phyloP scores from a whole-genome alignment of 495 filamentous ascomycete species.

The Mytilinidion resinicola region DNA sequence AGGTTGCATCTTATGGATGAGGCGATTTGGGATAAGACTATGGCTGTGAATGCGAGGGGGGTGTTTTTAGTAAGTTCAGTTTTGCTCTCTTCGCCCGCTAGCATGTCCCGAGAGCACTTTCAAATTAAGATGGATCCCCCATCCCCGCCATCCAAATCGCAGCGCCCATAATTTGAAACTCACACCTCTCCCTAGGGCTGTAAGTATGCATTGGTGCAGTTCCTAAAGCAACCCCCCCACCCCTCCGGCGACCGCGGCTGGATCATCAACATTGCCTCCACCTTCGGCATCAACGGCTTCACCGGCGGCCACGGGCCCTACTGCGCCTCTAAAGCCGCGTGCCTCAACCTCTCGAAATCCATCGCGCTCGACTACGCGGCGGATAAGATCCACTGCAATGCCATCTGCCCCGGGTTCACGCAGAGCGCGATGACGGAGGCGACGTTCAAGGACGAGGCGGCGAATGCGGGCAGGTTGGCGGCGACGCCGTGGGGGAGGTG shows the following conservation, averaged over 20 bases:
- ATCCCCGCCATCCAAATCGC: no score
- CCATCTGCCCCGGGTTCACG: constrained; percentile 49
- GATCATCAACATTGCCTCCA: constrained; percentile 50
- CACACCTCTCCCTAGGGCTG: constrained; percentile 32
- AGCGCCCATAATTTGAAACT: no score
- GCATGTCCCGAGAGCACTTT: no score
- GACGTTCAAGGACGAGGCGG: background rate
- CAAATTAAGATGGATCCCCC: no score
- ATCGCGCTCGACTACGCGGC: constrained; percentile 46
- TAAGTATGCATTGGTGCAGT: constrained; percentile 45
- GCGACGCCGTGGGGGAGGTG: constrained; percentile 14
- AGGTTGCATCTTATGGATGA: constrained; percentile 36
- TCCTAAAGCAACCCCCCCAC: constrained; percentile 43
- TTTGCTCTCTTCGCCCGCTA: no score
- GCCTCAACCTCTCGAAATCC: constrained; percentile 42
- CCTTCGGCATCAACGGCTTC: constrained; percentile 41
- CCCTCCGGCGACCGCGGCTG: constrained; percentile 44
- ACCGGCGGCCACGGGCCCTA: constrained; percentile 29
- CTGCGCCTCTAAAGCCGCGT: constrained; percentile 47
- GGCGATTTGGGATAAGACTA: constrained; percentile 40
- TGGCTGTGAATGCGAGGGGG: constrained; percentile 42
- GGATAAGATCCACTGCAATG: constrained; percentile 48
- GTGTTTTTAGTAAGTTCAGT: constrained; percentile 36
- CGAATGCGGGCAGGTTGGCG: background rate
- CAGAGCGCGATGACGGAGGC: constrained; percentile 16